Evolutionary conservation across 2,329 filamentous ascomycete species (phyloP), one percentile per base, ranked within the genome.

Genomic region (Exophiala calicioides): DNA sequence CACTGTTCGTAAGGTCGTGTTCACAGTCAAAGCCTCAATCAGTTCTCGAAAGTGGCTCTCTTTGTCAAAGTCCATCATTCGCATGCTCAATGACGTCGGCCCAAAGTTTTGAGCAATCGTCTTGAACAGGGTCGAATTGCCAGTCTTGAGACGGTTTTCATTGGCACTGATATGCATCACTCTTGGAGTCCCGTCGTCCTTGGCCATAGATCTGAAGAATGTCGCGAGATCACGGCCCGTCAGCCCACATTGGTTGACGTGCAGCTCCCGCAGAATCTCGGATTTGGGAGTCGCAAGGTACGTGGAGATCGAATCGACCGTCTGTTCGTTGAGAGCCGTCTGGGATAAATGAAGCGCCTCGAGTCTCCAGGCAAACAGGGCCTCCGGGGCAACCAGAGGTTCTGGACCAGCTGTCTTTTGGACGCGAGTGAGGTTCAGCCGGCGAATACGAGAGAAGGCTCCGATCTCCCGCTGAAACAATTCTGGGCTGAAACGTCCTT

Each of bases 61-160:
- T 50, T 80, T 77, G 46, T 81, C 77, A 60, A 84, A 88, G 60
- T 87, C 84, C 26, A 87, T 78, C 66, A 85, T 80, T 26, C 80
- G 74, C 68, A 88, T 81, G 3, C 80, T 83, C 20, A 88, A 63
- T 55, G 80, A 79, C 2, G 81, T 75, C 2, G 84, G 84, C 0
- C 82, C 79, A 33, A 76, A 67, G 36, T 75, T 78, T 35, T 78
- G 65, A 4, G 64, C 66, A 54, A 77, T 70, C 5, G 70, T 67
- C 13, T 66, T 62, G 50, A 71, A 72, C 12, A 75, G 60, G 32
- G 64, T 58, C 2, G 67, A 65, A 40, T 70, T 73, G 13, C 70
- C 68, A 40, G 65, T 61, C 50, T 72, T 68, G 16, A 75, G 60
- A 12, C 70, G 68, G 62, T 82, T 83, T 54, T 82, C 80, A 58